Percentiles rank a stretch among this genome's conserved stretches.
phyloP scores from a whole-genome alignment of 148 eudicot genomes.

The Chenopodium quinoa region DNA sequence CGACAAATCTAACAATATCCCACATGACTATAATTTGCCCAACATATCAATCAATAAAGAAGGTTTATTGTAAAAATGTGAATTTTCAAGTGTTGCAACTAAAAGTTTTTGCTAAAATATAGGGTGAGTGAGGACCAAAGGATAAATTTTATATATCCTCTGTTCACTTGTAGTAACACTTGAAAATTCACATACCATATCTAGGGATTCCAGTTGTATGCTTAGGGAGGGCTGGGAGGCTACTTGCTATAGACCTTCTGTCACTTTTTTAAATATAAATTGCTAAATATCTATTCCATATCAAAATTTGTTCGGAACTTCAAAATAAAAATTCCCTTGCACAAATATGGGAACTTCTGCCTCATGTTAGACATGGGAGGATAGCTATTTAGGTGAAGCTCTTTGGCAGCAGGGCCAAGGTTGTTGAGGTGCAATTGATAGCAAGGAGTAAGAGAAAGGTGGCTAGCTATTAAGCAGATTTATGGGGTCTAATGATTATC shows the following conservation, averaged over 20 bases:
- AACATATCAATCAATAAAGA: no score
- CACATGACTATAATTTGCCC: no score
- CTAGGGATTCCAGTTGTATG: neutral
- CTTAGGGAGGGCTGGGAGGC: neutral
- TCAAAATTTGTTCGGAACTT: neutral
- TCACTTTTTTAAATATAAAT: no score
- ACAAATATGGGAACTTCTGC: neutral
- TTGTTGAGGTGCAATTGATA: neutral
- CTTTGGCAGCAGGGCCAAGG: neutral
- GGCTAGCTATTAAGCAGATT: neutral
- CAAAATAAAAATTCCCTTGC: neutral
- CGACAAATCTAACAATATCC: no score
- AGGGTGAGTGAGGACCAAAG: no score
- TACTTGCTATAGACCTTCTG: neutral
- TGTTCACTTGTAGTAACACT: no score
- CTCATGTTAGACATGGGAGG: neutral
- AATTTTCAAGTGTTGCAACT: no score
- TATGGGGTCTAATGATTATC: neutral
- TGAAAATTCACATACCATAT: no score
- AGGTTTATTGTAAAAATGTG: no score
- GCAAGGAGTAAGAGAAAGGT: neutral
- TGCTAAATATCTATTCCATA: no score
- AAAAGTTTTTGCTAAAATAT: no score
- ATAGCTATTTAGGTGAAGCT: neutral
- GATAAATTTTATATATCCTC: no score